Base-by-base conservation (phyloP, 1,284 basidiomycete species). In the Volvariella surrecta region DNA sequence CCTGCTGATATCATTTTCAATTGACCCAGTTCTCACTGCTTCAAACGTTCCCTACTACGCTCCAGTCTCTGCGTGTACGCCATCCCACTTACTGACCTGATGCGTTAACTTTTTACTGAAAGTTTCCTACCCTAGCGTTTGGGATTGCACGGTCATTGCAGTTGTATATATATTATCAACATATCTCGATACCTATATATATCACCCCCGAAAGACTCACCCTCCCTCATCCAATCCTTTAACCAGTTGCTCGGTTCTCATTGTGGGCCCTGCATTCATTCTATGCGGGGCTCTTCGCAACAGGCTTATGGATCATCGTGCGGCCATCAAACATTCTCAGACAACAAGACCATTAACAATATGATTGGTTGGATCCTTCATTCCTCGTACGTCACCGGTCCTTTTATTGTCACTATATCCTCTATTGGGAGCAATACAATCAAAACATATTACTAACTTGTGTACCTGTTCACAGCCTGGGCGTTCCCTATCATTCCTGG, bases 401-500 rank as follows among this genome's bases (percentile, higher is more conserved):
- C 37, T 39, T 28, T 32, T 45, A 50, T 50, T 58, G 54, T 46
- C 54, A 20, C 7, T 6, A 6, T 11, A 28, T 28, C 24, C 11
- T 28, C 11, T 50, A 35, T 45, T 48, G 52, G 46, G n/a, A n/a
- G n/a, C 43, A 22, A 47, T n/a, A 49, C 19, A 18, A 11, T 45
- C 48, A 39, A 56, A 54, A 57, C 58, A 50, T 63, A 58, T 58
- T 58, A 55, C 51, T 57, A 32, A 43, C n/a, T 28, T 43, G 6
- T 28, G 24, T 35, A 35, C 18, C 34, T n/a, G n/a, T 40, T 42
- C 49, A 31, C 49, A 89, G 85, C 46, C 79, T 99, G 40, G 84
- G 96, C 43, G 95, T 99, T 11, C 95, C 96, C 8, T 99, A 94
- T 69, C 94, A 99, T 63, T 91, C 92, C 16, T 99, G 96, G 96